phyloP scores from a whole-genome alignment of 2,329 filamentous ascomycete species.

The Dryadomyces quercus-mongolicae region DNA sequence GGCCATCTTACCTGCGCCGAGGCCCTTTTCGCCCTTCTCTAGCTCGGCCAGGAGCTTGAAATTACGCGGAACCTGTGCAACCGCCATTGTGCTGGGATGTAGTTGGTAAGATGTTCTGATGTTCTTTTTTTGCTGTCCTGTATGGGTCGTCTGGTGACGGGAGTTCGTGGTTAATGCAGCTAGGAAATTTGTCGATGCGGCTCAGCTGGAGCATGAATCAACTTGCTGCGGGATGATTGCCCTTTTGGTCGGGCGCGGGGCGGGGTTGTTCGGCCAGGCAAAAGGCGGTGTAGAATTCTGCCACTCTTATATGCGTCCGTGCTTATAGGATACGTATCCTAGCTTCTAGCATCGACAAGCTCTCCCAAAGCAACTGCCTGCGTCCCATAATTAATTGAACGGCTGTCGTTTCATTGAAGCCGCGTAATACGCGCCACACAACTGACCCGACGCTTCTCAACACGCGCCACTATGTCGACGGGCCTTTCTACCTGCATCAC shows the following conservation, averaged over 20 bases:
- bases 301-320: not conserved
- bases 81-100: constrained; percentile 16
- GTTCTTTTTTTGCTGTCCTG: too few relatives aligned
- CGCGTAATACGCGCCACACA: not conserved
- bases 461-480: constrained; percentile 10
- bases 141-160: too few relatives aligned
- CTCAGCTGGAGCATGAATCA: not conserved
- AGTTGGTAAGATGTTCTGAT: too few relatives aligned
- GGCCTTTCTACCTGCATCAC: not conserved
- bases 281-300: constrained; percentile 11
- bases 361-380: not conserved
- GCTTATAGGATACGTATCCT: constrained; percentile 59
- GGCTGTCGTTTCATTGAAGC: not conserved
- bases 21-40: constrained; percentile 96
- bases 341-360: constrained; percentile 29
- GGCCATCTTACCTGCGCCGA: constrained; percentile 60
- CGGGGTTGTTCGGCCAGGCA: not conserved
- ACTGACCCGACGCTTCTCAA: not conserved
- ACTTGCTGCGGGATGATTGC: not conserved
- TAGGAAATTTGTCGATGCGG: not conserved
- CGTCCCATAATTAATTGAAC: not conserved
- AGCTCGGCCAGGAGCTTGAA: constrained; percentile 95
- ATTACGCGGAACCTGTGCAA: constrained; percentile 69
- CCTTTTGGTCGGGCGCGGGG: not conserved
- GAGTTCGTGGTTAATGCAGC: not conserved